Base-by-base conservation (phyloP, 2,329 filamentous ascomycete species). In the Chrysoporthe austroafricana region DNA sequence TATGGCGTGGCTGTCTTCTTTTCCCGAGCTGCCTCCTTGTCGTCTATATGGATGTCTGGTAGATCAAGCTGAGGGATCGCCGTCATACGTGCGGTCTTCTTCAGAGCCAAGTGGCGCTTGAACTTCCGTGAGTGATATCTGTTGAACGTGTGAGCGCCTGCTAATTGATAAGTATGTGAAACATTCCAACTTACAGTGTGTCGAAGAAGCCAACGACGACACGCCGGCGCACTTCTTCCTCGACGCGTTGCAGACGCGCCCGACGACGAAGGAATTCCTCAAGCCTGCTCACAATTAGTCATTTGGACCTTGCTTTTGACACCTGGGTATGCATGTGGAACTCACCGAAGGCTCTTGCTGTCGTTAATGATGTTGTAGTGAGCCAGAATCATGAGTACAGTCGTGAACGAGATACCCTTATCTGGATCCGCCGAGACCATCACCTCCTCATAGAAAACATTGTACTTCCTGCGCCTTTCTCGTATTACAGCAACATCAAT, bases 301-400 rank as follows among this genome's bases (percentile, higher is more conserved):
- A 39, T 34, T 4, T 46, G 16, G 1, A n/a, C n/a, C 44, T 16
- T n/a, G 34, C 2, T 2, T n/a, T 5, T 16, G 2, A 52, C 1
- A n/a, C 18, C 7, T 13, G 21, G 14, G 4, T n/a, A 11, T 14
- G 34, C 56, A 58, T 5, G 18, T 18, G 36, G n/a, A 11, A 79
- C 82, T 76, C 81, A 92, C 90, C 87, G 90, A 75, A 99, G 82
- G 79, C 94, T 97, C 84, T 97, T 97, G 82, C 91, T 97, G 79
- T 99, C 96, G 73, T 91, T 97, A 77, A 99, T 99, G 75, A 99
- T 94, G 75, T 98, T 99, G 84, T 99, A 97, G 79, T 99, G 96
- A 44, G 96, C 95, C 67, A 99, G 84, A 69, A 97, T 96, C 91
- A 99, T 96, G 63, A 99, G 84, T 32, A 97, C 91, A 7, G 91